Base-by-base conservation (phyloP, 2,329 filamentous ascomycete genomes). In the Phoma herbarum region DNA sequence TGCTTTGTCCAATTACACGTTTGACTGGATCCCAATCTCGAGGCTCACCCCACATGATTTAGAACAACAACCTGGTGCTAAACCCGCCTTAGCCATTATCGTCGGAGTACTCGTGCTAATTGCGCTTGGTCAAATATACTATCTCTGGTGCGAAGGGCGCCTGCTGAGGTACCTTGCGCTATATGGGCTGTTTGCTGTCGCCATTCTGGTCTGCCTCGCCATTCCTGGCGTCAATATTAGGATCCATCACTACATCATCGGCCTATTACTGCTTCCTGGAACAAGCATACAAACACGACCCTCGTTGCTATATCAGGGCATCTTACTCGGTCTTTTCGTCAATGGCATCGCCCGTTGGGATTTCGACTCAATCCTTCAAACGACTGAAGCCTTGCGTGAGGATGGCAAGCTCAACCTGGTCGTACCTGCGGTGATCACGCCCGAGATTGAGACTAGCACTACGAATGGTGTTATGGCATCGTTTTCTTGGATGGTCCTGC, bases 11-110 rank as follows among this genome's bases (percentile, higher is more conserved):
- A 98, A 98, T 75, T 95, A 97, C 77, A 97, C 95, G 0, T 91
- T 98, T 69, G 90, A 92, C 63, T 90, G 91, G 80, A 97, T 98
- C 59, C 95, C 95, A 0, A 95, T 99, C 65, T 88, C 92, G 74
- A 88, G 95, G 4, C 84, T 99, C 16, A 97, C 90, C 10, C 87
- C 88, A 0, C 92, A 95, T 73, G 95, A 99, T 71, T 85, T 99
- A 29, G 80, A 89, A 41, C 90, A 93, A 70, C 93, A 98, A 73
- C 94, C 95, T 0, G 94, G 94, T 4, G 95, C 94, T 0, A 90
- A 91, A 61, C 82, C 91, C 1, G 93, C 95, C 1, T 80, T 98
- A 46, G 85, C 90, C 25, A 82, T 91, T 51, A 91, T 98, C 60
- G 80, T 97, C 49, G 80, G 91, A 9, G 73, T 89, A 1, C 83